phyloP scores from a whole-genome alignment of 2,329 filamentous ascomycete genomes.

The Penicillium sp. region DNA sequence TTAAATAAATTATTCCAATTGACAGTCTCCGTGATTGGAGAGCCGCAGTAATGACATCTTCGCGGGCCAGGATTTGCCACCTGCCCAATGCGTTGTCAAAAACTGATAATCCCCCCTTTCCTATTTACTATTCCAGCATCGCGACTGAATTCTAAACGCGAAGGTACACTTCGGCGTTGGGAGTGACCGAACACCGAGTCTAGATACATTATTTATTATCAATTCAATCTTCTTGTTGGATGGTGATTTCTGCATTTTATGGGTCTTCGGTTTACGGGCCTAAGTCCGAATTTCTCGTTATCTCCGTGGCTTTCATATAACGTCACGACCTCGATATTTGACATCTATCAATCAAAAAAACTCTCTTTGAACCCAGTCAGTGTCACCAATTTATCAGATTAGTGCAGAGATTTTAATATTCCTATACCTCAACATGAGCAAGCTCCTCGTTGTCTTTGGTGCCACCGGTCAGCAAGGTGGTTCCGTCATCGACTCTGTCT shows the following conservation, averaged over 20 bases:
- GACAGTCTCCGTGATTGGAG: too few relatives aligned
- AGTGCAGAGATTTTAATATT: too few relatives aligned
- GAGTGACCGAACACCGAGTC: background rate
- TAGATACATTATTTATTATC: background rate
- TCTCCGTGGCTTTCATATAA: background rate
- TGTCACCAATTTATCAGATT: too few relatives aligned
- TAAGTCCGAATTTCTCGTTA: background rate
- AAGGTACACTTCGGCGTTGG: background rate
- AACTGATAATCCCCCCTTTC: too few relatives aligned
- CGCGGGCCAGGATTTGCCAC: background rate
- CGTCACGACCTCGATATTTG: background rate
- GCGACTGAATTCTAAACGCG: too few relatives aligned
- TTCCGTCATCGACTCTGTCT: conserved; percentile 54
- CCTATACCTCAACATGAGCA: conserved; percentile 23
- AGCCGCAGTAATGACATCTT: too few relatives aligned
- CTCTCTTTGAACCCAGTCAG: too few relatives aligned
- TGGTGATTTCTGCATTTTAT: background rate
- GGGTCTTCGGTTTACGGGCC: background rate
- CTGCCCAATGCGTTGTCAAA: too few relatives aligned
- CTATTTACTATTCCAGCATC: too few relatives aligned
- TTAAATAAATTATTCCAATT: too few relatives aligned
- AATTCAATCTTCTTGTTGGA: background rate
- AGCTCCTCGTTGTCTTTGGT: conserved; percentile 58
- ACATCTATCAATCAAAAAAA: background rate
- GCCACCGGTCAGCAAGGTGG: conserved; percentile 66